Percentiles rank a stretch among this genome's conserved stretches.
These are phyloP conservation scores for Jacaranda copaia DNA, from an alignment of 257 asterid genomes.

Conservation along the genomic window DNA sequence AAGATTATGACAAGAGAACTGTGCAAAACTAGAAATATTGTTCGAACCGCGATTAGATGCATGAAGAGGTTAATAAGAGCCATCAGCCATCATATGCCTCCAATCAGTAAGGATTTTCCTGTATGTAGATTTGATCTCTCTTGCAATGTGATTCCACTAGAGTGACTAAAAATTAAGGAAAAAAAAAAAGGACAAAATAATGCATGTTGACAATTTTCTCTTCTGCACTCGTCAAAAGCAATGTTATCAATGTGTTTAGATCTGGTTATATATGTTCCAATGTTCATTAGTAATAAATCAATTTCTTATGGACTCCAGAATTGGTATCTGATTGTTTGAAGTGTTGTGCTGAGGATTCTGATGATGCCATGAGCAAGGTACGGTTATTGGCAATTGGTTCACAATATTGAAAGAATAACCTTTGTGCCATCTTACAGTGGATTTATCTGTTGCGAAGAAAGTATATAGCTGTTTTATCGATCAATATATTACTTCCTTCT, in stretches of 20 bases:
- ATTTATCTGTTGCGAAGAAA: neutral
- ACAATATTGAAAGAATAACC: neutral
- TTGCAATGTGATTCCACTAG: constrained; percentile 18
- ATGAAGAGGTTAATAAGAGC: constrained; percentile 23
- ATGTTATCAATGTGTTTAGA: neutral
- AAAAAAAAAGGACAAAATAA: too few species aligned
- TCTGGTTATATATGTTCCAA: neutral
- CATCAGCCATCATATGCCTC: constrained; percentile 9
- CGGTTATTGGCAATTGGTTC: neutral
- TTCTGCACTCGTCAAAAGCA: neutral
- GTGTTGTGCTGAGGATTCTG: constrained; percentile 97
- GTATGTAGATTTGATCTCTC: neutral
- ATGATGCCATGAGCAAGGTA: constrained; percentile 94
- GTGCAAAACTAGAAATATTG: neutral
- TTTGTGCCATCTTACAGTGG: neutral
- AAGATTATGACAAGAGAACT: neutral
- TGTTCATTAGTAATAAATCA: neutral
- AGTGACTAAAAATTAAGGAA: neutral
- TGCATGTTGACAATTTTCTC: neutral
- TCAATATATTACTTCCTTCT: constrained; percentile 9
- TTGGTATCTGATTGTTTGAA: constrained; percentile 82
- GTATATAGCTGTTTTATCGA: neutral
- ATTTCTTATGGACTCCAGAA: constrained; percentile 53
- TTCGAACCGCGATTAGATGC: constrained; percentile 12
- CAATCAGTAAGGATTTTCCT: neutral